phyloP scores from a whole-genome alignment of 257 asterid genomes.

The Paulownia fortunei region DNA sequence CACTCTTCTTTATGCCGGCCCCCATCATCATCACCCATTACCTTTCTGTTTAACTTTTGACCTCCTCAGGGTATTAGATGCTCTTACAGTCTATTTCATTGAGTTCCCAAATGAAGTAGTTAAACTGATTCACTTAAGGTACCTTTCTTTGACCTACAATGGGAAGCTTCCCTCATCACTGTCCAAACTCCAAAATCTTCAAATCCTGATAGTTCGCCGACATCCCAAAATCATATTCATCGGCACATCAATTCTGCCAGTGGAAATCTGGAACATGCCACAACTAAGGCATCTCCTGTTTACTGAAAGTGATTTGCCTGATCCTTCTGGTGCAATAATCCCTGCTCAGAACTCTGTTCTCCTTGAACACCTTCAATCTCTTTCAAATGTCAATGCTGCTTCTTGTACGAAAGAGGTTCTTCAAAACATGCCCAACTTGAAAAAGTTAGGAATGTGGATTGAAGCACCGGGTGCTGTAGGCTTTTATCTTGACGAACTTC shows the following conservation, averaged over 20 bases:
- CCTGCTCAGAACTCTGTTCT: neutral
- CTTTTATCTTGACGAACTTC: constrained; percentile 20
- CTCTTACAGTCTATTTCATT: constrained; percentile 37
- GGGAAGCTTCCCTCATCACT: neutral
- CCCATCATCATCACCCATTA: constrained; percentile 37
- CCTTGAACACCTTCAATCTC: constrained; percentile 39
- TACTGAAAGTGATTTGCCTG: constrained; percentile 35
- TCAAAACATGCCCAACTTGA: constrained; percentile 44
- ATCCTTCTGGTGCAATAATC: neutral
- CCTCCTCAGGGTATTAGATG: constrained; percentile 43
- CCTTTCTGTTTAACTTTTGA: constrained; percentile 34
- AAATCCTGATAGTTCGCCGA: constrained; percentile 36
- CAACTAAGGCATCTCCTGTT: constrained; percentile 45
- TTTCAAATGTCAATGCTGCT: constrained; percentile 27
- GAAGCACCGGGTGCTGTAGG: constrained; percentile 8
- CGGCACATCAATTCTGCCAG: constrained; percentile 39
- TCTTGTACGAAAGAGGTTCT: constrained; percentile 37
- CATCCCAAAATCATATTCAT: constrained; percentile 38
- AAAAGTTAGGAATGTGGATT: constrained; percentile 36
- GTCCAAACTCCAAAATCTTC: constrained; percentile 30
- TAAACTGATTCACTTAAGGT: constrained; percentile 34
- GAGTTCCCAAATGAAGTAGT: constrained; percentile 35
- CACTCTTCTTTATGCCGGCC: constrained; percentile 35
- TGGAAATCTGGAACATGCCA: constrained; percentile 48
- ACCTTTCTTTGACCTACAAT: constrained; percentile 40